phyloP scores from a whole-genome alignment of 805 yeast genomes.

The Candida glaebosa region DNA sequence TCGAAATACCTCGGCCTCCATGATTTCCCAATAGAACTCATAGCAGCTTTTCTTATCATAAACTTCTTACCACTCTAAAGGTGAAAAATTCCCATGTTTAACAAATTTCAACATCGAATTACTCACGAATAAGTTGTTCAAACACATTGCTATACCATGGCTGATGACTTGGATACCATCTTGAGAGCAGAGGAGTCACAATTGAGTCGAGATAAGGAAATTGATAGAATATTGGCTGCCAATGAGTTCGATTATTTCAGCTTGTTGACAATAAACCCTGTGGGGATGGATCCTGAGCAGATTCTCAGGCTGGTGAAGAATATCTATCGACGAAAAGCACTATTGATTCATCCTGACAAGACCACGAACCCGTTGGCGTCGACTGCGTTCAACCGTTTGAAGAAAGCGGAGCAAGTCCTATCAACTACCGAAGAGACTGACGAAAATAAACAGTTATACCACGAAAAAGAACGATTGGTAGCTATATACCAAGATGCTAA shows the following conservation, averaged over 20 bases:
- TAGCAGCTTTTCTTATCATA: slow-evolving; percentile 2
- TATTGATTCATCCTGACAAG: slow-evolving; percentile 70
- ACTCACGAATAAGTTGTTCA: too few species aligned
- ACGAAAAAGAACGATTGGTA: slow-evolving; percentile 20
- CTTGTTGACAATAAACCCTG: slow-evolving; percentile 43
- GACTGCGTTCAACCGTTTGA: slow-evolving; percentile 57
- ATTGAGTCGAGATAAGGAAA: slow-evolving; percentile 47
- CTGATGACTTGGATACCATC: slow-evolving; percentile 16
- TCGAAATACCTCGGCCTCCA: slow-evolving; percentile 45
- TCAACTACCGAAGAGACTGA: slow-evolving; percentile 15
- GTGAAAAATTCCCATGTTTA: background rate
- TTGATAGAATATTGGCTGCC: slow-evolving; percentile 48
- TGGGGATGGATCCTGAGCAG: slow-evolving; percentile 8
- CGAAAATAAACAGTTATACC: slow-evolving; percentile 8
- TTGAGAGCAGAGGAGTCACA: slow-evolving; percentile 22
- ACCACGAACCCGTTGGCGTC: slow-evolving; percentile 54
- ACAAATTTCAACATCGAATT: too few species aligned
- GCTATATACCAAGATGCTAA: slow-evolving; percentile 26
- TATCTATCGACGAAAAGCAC: slow-evolving; percentile 53
- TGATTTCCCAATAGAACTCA: slow-evolving; percentile 2
- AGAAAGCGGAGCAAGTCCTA: slow-evolving; percentile 46
- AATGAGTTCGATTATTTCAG: slow-evolving; percentile 53
- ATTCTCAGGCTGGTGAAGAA: slow-evolving; percentile 31
- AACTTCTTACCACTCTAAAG: background rate
- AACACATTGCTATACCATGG: slow-evolving; percentile 10